Percentiles rank a stretch among this genome's conserved stretches.
These are phyloP conservation scores for Prunus kanzakura DNA, from an alignment of 306 rosid species.

Conservation along the genomic window DNA sequence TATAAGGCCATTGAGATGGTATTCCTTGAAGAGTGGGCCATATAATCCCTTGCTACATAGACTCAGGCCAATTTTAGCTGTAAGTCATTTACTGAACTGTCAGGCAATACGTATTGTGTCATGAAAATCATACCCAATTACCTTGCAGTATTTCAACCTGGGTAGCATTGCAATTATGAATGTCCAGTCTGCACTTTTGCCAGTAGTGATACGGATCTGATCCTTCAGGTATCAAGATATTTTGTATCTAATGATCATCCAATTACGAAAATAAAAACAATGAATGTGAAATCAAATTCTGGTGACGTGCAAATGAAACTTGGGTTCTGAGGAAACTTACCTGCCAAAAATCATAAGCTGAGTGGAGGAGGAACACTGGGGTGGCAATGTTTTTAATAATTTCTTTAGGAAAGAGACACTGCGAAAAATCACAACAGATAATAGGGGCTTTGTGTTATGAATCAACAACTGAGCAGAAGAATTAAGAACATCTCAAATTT, in stretches of 20 bases:
- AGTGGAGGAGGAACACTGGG: constrained; percentile 80
- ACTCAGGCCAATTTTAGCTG: no score
- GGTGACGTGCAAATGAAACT: constrained; percentile 19
- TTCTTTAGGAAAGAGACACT: constrained; percentile 86
- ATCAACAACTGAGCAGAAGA: constrained; percentile 11
- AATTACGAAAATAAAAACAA: constrained; percentile 7
- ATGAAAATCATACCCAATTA: constrained; percentile 25
- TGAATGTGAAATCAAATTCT: constrained; percentile 4
- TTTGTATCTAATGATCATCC: constrained; percentile 60
- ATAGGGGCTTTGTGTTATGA: neutral
- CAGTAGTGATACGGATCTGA: constrained; percentile 62
- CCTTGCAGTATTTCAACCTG: constrained; percentile 61
- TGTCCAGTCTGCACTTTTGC: constrained; percentile 65
- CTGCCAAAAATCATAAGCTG: constrained; percentile 97
- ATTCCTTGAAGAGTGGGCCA: no score
- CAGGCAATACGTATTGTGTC: constrained; percentile 8
- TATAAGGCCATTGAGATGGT: no score
- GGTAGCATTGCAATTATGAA: constrained; percentile 51
- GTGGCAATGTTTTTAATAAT: constrained; percentile 55
- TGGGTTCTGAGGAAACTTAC: constrained; percentile 34
- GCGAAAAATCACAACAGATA: constrained; percentile 25
- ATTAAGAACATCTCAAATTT: constrained; percentile 5
- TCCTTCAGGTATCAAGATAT: constrained; percentile 73
- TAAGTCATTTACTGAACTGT: neutral
- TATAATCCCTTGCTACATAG: no score